Evolutionary conservation across 495 filamentous ascomycete genomes (phyloP), one percentile per base, ranked within the genome.

Genomic region (Mycothermus thermophilus): DNA sequence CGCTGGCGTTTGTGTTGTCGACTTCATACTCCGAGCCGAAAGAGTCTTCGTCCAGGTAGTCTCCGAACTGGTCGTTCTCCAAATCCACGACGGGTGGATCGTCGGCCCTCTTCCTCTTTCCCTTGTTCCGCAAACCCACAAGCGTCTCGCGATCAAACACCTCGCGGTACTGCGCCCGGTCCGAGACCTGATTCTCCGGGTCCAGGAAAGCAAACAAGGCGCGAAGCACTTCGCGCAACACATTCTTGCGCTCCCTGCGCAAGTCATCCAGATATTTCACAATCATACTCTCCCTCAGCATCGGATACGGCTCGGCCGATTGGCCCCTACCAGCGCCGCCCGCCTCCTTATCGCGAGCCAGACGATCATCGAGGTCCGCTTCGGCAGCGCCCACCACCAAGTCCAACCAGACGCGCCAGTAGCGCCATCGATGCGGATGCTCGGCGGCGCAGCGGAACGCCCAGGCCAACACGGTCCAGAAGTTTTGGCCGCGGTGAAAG

Each of bases 391-490:
- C 73, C 12, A 93, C 53, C 73, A 93, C 80, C 27, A 78, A 77
- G 18, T 77, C 72, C 4, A 95, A 62, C 82, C 84, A 93, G 5
- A 73, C 52, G 38, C 68, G 75, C 90, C 90, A 97, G 47, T 73
- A 66, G 36, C 69, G 71, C 90, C 90, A 97, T 15, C 85, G 63
- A 25, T 67, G 68, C 3, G 61, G 59, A 35, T 87, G 66, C 27
- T 66, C 54, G 2, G 83, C 67, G 11, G 83, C 84, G 58, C 90
- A 97, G 44, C 85, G 87, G 54, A 95, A 93, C 0, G 81, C 77
- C 90, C 90, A 96, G 3, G 90, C 90, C 1, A 88, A 74, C 0
- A 80, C 69, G 26, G 79, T 72, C 83, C 92, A 97, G 42, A 96
- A 88, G 48, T 93, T 83, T 17, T 79, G 74, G 0, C 77, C 83